phyloP scores from a whole-genome alignment of 495 filamentous ascomycete genomes.

The Penicilliopsis zonata region DNA sequence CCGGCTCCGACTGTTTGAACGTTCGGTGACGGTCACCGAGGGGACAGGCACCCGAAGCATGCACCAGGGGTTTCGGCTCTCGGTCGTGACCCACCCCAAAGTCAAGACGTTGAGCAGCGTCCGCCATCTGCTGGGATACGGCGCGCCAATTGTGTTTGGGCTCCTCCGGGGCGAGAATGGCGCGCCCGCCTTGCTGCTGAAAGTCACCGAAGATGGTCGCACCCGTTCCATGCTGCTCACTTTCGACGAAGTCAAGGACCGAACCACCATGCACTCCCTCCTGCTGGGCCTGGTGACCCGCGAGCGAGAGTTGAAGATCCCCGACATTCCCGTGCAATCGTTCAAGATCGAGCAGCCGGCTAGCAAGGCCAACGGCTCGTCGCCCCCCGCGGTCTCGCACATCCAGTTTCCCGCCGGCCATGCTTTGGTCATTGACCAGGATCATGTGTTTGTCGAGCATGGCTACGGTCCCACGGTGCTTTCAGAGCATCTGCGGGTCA shows the following conservation, averaged over 20 bases:
- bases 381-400: constrained; percentile 18
- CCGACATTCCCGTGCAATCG: constrained; percentile 48
- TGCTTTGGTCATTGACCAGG: constrained; percentile 43
- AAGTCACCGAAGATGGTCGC: constrained; percentile 52
- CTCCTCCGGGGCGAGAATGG: constrained; percentile 57
- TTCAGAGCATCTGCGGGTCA: constrained; percentile 57
- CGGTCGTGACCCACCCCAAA: constrained; percentile 60
- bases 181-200: constrained; percentile 53
- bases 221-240: constrained; percentile 59
- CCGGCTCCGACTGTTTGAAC: constrained; percentile 61
- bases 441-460: constrained; percentile 25
- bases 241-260: constrained; percentile 57
- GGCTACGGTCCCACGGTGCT: constrained; percentile 45
- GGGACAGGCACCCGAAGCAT: constrained; percentile 53
- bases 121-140: constrained; percentile 47
- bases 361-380: constrained; percentile 11
- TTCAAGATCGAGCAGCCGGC: constrained; percentile 51
- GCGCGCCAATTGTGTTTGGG: constrained; percentile 58
- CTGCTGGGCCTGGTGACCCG: constrained; percentile 54
- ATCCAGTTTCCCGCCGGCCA: constrained; percentile 29
- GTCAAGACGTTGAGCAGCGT: constrained; percentile 64
- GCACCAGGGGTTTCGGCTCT: constrained; percentile 66
- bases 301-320: constrained; percentile 46
- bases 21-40: constrained; percentile 44
- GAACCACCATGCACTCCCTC: constrained; percentile 51